These are phyloP conservation scores for Cystofilobasidium capitatum DNA, from an alignment of 768 basidiomycete species.

Conservation along the genomic window DNA sequence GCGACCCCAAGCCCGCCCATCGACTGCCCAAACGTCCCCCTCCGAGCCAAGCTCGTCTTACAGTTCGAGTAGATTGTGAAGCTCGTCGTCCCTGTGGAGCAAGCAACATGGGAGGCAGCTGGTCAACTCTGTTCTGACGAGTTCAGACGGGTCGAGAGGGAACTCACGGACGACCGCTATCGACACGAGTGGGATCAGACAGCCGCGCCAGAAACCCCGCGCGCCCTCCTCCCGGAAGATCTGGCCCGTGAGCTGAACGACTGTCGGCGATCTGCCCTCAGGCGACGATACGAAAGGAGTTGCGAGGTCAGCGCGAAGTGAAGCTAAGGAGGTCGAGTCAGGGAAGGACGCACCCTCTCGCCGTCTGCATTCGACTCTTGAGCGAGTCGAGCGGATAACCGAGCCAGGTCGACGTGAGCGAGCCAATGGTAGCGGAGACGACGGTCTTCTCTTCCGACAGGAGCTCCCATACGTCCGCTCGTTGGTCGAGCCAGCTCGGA, in stretches of 20 bases:
- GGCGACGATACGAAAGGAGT: too few relatives aligned
- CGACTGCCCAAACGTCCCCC: not conserved
- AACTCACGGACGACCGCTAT: slow-evolving; percentile 91
- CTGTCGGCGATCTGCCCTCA: slow-evolving; percentile 54
- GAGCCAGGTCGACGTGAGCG: slow-evolving; percentile 82
- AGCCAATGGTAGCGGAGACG: slow-evolving; percentile 80
- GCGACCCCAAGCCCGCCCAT: not conserved
- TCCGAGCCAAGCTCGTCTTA: not conserved
- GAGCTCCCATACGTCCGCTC: slow-evolving; percentile 2
- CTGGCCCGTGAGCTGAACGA: slow-evolving; percentile 48
- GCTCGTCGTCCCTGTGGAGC: slow-evolving; percentile 61
- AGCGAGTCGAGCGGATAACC: slow-evolving; percentile 94
- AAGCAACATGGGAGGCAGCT: not conserved
- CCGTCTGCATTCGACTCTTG: slow-evolving; percentile 44
- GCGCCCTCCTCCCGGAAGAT: slow-evolving; percentile 68
- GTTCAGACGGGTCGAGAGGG: slow-evolving; percentile 15
- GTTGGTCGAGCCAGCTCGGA: not conserved
- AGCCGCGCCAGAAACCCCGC: slow-evolving; percentile 36
- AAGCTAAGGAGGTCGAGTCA: slow-evolving; percentile 3
- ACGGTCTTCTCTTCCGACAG: slow-evolving; percentile 40
- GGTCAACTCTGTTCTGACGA: slow-evolving; percentile 13
- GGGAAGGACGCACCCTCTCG: not conserved
- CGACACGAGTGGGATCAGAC: slow-evolving; percentile 76
- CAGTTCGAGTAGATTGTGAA: slow-evolving; percentile 83
- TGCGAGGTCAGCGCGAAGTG: slow-evolving; percentile 59